Percentiles rank a stretch among this genome's conserved stretches.
These are phyloP conservation scores for Penicillium thymicola DNA, from an alignment of 2,329 filamentous ascomycete genomes.

Conservation along the genomic window DNA sequence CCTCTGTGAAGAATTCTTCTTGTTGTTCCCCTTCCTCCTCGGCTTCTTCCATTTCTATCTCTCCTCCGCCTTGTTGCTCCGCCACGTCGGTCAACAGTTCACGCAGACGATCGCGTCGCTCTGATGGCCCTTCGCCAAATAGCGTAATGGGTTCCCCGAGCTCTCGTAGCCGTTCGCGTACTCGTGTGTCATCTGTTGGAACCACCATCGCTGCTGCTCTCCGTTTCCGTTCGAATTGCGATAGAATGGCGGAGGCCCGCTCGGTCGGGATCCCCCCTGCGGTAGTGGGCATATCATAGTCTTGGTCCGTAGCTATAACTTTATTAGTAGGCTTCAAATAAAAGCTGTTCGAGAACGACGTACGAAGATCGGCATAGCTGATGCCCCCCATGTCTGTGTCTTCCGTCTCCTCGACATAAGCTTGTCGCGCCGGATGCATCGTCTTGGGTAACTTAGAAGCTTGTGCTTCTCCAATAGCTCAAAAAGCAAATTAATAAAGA, in stretches of 20 bases:
- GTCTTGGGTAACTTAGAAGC: conserved; percentile 35
- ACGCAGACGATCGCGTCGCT: conserved; percentile 81
- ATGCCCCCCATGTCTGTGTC: conserved; percentile 59
- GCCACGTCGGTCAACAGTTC: conserved; percentile 72
- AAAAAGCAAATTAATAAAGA: neutral
- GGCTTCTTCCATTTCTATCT: conserved; percentile 52
- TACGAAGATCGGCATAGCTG: conserved; percentile 62
- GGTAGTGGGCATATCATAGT: conserved; percentile 73
- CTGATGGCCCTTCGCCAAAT: conserved; percentile 84
- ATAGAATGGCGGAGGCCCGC: conserved; percentile 78
- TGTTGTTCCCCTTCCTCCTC: conserved; percentile 69
- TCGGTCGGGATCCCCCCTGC: conserved; percentile 68
- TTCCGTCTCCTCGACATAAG: conserved; percentile 84
- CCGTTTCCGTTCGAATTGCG: conserved; percentile 87
- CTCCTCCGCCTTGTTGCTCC: conserved; percentile 54
- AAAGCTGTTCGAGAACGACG: conserved; percentile 33
- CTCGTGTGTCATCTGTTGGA: conserved; percentile 86
- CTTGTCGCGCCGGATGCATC: conserved; percentile 85
- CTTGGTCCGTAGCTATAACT: conserved; percentile 64
- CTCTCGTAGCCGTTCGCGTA: conserved; percentile 75
- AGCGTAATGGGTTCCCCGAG: conserved; percentile 91
- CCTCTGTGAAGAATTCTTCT: conserved; percentile 93
- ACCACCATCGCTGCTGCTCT: conserved; percentile 85
- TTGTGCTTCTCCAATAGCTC: conserved; percentile 7
- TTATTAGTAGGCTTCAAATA: conserved; percentile 4